Percentiles rank a stretch among this genome's conserved stretches.
Evolutionary conservation across 306 rosid genomes (phyloP).

Genomic region (Morella rubra): DNA sequence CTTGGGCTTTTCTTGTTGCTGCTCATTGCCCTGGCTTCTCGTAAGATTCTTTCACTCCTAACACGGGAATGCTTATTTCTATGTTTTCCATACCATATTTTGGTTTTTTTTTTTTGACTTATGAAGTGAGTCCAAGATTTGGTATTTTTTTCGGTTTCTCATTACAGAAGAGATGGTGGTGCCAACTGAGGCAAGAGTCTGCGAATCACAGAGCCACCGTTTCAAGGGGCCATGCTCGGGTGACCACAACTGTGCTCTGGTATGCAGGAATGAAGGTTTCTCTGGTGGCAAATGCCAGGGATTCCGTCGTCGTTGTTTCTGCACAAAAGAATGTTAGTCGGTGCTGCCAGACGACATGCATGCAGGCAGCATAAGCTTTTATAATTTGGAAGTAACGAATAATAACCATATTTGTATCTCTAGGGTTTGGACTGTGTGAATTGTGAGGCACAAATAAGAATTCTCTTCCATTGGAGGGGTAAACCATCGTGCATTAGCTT

Average conservation of each 20-base stretch:
- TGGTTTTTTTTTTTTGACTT: no score
- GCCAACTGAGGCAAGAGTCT: conserved; percentile 43
- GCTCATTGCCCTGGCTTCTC: neutral
- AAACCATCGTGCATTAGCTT: no score
- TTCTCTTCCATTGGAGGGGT: neutral
- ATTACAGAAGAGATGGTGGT: conserved; percentile 26
- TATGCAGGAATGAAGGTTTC: conserved; percentile 50
- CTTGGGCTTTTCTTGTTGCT: neutral
- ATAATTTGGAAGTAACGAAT: neutral
- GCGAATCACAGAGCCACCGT: conserved; percentile 42
- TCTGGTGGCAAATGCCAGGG: conserved; percentile 47
- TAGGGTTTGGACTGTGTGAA: neutral
- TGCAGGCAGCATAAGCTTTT: neutral
- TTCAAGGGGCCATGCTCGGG: conserved; percentile 31
- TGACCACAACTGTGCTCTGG: conserved; percentile 40
- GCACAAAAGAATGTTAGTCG: conserved; percentile 33
- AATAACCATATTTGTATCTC: neutral
- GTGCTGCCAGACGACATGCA: neutral
- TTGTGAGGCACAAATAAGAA: neutral
- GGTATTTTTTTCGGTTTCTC: no score
- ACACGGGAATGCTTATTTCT: no score
- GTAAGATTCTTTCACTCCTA: no score
- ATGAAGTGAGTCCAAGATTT: neutral
- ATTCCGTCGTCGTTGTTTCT: conserved; percentile 52
- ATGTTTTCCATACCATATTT: no score